These are phyloP conservation scores for Rhizophagus clarus DNA, from an alignment of 192 early-diverging fungal species.

Conservation along the genomic window DNA sequence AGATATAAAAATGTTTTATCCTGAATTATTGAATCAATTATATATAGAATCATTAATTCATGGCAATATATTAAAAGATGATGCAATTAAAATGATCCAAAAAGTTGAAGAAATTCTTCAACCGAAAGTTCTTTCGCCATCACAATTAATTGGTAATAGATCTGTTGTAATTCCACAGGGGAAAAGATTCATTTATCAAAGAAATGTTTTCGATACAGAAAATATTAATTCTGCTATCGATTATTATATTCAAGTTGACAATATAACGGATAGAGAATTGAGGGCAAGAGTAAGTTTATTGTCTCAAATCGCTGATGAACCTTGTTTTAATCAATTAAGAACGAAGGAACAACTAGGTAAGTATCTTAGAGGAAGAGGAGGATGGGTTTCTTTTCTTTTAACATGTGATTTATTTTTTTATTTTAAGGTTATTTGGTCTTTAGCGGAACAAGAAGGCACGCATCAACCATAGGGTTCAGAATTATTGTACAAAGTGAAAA, in stretches of 20 bases:
- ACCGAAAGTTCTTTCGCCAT: conserved; percentile 54
- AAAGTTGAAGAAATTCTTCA: conserved; percentile 55
- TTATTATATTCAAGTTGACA: conserved; percentile 71
- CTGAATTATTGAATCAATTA: conserved; percentile 61
- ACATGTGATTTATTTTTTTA: background rate
- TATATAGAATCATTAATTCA: conserved; percentile 77
- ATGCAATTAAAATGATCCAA: conserved; percentile 56
- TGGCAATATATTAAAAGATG: conserved; percentile 68
- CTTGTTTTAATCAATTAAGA: conserved; percentile 86
- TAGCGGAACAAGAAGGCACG: conserved; percentile 51
- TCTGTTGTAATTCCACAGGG: conserved; percentile 42
- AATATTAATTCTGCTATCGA: conserved; percentile 88
- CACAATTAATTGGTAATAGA: conserved; percentile 41
- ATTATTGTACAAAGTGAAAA: conserved; percentile 84
- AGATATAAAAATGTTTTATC: conserved; percentile 67
- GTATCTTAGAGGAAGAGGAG: background rate
- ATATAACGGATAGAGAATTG: conserved; percentile 48
- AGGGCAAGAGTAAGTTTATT: conserved; percentile 64
- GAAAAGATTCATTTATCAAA: conserved; percentile 39
- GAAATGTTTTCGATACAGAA: conserved; percentile 58
- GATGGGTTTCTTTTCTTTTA: no score
- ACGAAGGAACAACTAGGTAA: conserved; percentile 74
- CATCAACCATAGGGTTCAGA: conserved; percentile 64
- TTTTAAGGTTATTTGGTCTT: conserved; percentile 62
- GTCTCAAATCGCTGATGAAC: conserved; percentile 79